phyloP scores from a whole-genome alignment of 1,284 basidiomycete genomes.

The Tilletia setariae region DNA sequence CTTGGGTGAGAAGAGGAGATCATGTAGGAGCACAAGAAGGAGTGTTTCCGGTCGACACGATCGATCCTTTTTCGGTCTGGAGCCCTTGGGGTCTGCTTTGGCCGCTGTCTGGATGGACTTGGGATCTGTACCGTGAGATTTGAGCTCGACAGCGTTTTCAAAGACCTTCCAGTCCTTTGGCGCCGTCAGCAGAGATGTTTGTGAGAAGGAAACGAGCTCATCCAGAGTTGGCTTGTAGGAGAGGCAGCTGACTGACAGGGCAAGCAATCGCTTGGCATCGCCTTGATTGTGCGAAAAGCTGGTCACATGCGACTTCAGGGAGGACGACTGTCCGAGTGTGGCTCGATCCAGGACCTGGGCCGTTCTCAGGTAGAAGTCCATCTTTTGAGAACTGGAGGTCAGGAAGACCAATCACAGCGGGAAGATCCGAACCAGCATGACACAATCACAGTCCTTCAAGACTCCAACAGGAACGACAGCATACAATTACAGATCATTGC shows the following conservation, averaged over 20 bases:
- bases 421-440: too few species aligned
- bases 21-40: slow-evolving; percentile 45
- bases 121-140: background rate
- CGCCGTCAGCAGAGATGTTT: background rate
- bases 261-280: slow-evolving; percentile 41
- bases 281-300: slow-evolving; percentile 13
- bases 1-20: slow-evolving; percentile 38
- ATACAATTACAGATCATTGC: too few species aligned
- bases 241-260: slow-evolving; percentile 40
- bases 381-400: background rate
- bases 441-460: too few species aligned
- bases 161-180: background rate
- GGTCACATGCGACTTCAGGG: slow-evolving; percentile 35
- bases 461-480: too few species aligned
- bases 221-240: slow-evolving; percentile 34
- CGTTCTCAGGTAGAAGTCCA: slow-evolving; percentile 45
- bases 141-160: background rate
- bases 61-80: too few species aligned
- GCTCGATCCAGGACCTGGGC: slow-evolving; percentile 37
- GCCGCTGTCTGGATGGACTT: slow-evolving; percentile 2
- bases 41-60: slow-evolving; percentile 22
- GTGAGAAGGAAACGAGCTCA: slow-evolving; percentile 13
- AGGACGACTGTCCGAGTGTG: slow-evolving; percentile 34
- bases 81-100: background rate
- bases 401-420: too few species aligned